phyloP scores from a whole-genome alignment of 192 early-diverging fungal species.

The Coemansia interrupta region DNA sequence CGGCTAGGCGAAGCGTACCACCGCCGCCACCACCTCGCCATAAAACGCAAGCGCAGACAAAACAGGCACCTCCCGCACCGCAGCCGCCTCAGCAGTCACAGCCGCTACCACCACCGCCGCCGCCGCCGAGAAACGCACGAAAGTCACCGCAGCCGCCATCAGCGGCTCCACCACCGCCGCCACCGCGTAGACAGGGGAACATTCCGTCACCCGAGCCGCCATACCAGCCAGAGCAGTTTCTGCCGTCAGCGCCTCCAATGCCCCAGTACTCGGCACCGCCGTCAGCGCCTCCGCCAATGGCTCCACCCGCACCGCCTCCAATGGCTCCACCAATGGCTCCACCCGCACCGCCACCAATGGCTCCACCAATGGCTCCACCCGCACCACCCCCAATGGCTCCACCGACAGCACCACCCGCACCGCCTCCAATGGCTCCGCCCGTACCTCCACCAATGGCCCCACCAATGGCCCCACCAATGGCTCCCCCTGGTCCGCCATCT shows the following conservation, averaged over 20 bases:
- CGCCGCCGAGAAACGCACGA: conserved; percentile 18
- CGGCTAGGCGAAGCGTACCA: conserved; percentile 12
- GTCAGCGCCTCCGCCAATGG: conserved; percentile 8
- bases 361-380: conserved; percentile 10
- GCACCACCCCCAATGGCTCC: conserved; percentile 9
- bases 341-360: conserved; percentile 1
- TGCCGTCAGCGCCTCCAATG: conserved; percentile 17
- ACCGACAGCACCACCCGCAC: conserved; percentile 12
- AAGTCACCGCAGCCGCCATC: conserved; percentile 17
- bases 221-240: conserved; percentile 3
- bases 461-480: conserved; percentile 9
- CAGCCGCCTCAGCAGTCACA: conserved; percentile 1
- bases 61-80: background rate
- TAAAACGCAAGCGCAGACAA: background rate
- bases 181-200: conserved; percentile 14
- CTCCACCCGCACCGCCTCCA: conserved; percentile 11
- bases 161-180: conserved; percentile 20
- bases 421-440: conserved; percentile 14
- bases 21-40: conserved; percentile 31
- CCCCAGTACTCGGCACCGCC: conserved; percentile 24
- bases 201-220: conserved; percentile 8
- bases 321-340: conserved; percentile 9
- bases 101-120: conserved; percentile 15
- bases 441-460: conserved; percentile 5
- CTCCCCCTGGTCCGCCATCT: conserved; percentile 5